Evolutionary conservation across 108 stramenopile species (phyloP), one percentile per base, ranked within the genome.

Genomic region (Nitzschia putrida): DNA sequence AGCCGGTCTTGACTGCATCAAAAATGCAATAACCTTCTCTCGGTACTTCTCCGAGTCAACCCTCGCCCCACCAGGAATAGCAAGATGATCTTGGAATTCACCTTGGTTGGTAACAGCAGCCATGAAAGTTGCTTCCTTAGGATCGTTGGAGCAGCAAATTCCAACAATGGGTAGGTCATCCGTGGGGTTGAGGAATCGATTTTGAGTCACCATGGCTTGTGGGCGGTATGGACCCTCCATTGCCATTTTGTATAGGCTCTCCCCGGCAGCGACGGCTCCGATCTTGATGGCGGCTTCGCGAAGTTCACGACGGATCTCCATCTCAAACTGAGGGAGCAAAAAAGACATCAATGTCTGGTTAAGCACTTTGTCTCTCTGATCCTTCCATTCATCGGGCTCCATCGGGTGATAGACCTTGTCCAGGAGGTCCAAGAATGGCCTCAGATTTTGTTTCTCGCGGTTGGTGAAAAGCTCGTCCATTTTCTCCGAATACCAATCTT

Each of bases 191-290:
- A 92, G 66, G 68, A 91, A 91, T 24, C 89, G 83, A 80, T 89
- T 92, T 60, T 89, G 88, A 22, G 71, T 59, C 40, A 85, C 83
- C 13, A 83, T 47, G 45, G 80, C 75, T 16, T 86, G 79, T n/a
- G 91, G 91, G 37, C 89, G 87, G 66, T 90, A 86, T 14, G 94
- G 94, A 37, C 94, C 94, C 72, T 89, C 90, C 88, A 95, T 91
- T 50, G 94, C 91, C 87, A 95, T 85, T 53, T 74, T 57, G 34
- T 76, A 77, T 13, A 95, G 77, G 64, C 79, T 86, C 55, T 85
- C 83, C 29, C 83, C 85, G 26, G 94, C 90, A 45, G 80, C 84
- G 39, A 74, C 73, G 0, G 91, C 83, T 23, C 90, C 94, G 21
- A 86, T 61, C 49, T 87, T 79, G 47, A 73, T 79, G 7, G 91